These are phyloP conservation scores for Saccharomyces hybrid DNA, from an alignment of 1,139 yeast genomes.

Conservation along the genomic window DNA sequence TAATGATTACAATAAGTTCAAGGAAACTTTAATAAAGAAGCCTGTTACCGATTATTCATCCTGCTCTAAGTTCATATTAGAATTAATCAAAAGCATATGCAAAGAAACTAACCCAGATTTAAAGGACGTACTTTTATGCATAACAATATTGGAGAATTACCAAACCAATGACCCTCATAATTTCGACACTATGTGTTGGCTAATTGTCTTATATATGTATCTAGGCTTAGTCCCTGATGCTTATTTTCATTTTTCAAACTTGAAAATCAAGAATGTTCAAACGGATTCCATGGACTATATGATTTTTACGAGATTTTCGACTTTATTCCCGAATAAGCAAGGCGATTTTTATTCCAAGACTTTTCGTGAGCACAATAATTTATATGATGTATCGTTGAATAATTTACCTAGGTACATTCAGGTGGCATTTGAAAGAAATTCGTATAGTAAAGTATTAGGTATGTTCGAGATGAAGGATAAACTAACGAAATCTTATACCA, in stretches of 20 bases:
- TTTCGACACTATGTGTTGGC: slow-evolving; percentile 41
- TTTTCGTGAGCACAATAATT: slow-evolving; percentile 11
- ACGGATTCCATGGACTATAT: slow-evolving; percentile 69
- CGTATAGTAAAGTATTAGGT: no score
- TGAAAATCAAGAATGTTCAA: slow-evolving; percentile 72
- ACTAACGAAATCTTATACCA: no score
- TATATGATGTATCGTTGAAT: slow-evolving; percentile 22
- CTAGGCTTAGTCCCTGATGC: slow-evolving; percentile 53
- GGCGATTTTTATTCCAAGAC: slow-evolving; percentile 16
- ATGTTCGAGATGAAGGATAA: no score
- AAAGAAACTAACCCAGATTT: no score
- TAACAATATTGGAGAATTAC: slow-evolving; percentile 26
- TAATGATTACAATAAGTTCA: no score
- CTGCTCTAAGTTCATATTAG: no score
- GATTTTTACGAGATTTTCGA: slow-evolving; percentile 42
- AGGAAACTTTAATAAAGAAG: no score
- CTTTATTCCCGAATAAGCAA: slow-evolving; percentile 35
- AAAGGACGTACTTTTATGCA: slow-evolving; percentile 15
- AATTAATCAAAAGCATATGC: no score
- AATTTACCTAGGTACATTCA: no score
- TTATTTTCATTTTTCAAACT: slow-evolving; percentile 40
- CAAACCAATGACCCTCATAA: slow-evolving; percentile 26
- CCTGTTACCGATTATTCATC: no score
- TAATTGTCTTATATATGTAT: slow-evolving; percentile 54
- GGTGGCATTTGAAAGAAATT: no score